These are phyloP conservation scores for Phytophthora quininea DNA, from an alignment of 352 stramenopile species.

Conservation along the genomic window DNA sequence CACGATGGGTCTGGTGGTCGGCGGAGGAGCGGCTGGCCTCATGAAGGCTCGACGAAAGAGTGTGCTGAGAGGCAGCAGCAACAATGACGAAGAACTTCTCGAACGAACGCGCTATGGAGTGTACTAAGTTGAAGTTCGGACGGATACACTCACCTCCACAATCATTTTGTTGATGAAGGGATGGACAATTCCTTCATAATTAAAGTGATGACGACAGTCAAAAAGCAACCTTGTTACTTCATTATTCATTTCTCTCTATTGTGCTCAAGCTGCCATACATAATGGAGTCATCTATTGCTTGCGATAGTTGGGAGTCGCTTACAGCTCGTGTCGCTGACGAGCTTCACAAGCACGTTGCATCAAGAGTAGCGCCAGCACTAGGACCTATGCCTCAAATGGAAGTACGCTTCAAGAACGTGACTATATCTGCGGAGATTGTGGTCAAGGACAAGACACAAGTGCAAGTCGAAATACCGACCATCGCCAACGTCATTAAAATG, in stretches of 20 bases:
- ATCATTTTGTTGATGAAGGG: slow-evolving; percentile 4
- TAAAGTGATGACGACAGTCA: not conserved
- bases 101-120: slow-evolving; percentile 14
- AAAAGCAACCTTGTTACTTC: not conserved
- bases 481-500: slow-evolving; percentile 35
- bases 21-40: slow-evolving; percentile 61
- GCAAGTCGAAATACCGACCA: slow-evolving; percentile 42
- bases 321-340: slow-evolving; percentile 26
- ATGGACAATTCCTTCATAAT: slow-evolving; percentile 10
- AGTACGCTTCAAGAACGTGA: slow-evolving; percentile 47
- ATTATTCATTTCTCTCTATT: slow-evolving; percentile 14
- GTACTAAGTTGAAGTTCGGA: not conserved
- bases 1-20: slow-evolving; percentile 29
- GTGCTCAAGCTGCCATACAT: not conserved
- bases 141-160: not conserved
- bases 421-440: slow-evolving; percentile 28
- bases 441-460: slow-evolving; percentile 21
- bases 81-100: slow-evolving; percentile 37
- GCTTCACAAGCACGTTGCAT: slow-evolving; percentile 30
- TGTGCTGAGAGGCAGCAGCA: slow-evolving; percentile 45
- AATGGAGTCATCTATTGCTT: not conserved
- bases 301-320: slow-evolving; percentile 17
- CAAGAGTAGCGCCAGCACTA: slow-evolving; percentile 23
- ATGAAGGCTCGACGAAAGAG: slow-evolving; percentile 77
- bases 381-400: slow-evolving; percentile 41